Evolutionary conservation across 176 grass and related monocot genomes (phyloP).

Genomic region (Eragrostis curvula): DNA sequence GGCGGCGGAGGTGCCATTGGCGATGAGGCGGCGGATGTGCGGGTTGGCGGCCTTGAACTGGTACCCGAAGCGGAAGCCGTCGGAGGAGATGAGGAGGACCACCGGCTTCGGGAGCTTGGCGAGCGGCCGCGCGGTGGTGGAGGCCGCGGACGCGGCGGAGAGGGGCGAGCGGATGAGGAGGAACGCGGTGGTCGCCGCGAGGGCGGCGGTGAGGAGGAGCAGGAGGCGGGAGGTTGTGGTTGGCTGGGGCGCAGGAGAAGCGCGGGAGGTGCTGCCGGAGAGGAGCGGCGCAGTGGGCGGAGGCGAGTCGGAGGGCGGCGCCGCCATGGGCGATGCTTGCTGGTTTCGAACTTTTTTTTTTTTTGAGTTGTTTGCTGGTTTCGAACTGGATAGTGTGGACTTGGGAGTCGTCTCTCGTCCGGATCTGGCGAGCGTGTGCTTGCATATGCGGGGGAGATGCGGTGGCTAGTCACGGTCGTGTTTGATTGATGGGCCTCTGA

Average conservation of each 20-base stretch:
- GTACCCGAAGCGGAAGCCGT: constrained; percentile 94
- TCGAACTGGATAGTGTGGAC: neutral
- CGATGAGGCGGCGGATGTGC: constrained; percentile 74
- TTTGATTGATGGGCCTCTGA: neutral
- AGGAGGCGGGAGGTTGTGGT: neutral
- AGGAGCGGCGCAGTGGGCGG: neutral
- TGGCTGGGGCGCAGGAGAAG: neutral
- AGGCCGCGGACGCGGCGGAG: neutral
- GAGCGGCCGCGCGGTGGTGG: constrained; percentile 30
- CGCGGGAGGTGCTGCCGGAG: neutral
- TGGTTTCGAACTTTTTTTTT: neutral
- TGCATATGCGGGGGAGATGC: neutral
- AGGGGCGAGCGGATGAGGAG: constrained; percentile 25
- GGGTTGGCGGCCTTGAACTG: constrained; percentile 68
- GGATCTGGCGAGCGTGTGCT: neutral
- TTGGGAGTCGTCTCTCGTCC: neutral
- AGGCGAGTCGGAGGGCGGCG: constrained; percentile 15
- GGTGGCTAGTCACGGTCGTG: neutral
- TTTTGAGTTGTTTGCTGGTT: neutral
- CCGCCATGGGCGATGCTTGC: constrained; percentile 34
- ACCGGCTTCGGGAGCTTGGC: constrained; percentile 73
- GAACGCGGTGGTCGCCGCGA: constrained; percentile 35
- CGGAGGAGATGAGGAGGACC: constrained; percentile 81
- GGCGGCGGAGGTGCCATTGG: constrained; percentile 75
- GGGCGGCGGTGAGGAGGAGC: constrained; percentile 36